Base-by-base conservation (phyloP, 1,284 basidiomycete species). In the Cryptococcus neoformans region DNA sequence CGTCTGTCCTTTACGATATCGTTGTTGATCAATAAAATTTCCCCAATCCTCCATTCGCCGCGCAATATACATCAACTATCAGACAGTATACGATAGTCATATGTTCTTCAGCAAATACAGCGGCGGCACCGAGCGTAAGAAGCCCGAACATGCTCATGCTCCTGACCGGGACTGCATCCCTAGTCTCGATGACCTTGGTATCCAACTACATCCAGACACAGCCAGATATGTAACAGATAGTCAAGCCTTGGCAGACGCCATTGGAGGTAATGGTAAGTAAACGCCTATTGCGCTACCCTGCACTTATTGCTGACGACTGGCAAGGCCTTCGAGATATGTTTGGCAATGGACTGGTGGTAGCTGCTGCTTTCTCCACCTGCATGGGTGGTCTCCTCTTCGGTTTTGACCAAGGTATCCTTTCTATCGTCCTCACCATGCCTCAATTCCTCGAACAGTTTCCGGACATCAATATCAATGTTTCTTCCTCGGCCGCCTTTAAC, bases 361-460 rank as follows among this genome's bases (percentile, higher is more conserved):
- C 55, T 7, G 58, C 51, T 34, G 53, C 60, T 3, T 21, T 65
- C 8, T 16, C n/a, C 14, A 6, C 73, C 28, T 28, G 28, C 28
- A 28, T 28, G 28, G 28, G 28, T 4, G 28, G 28, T 28, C 28
- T 28, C 28, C 28, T 28, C 28, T 28, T 28, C 28, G 28, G 28
- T 28, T 28, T 28, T 28, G 28, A 28, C 4, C 28, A 74, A 62
- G 73, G 73, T 51, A 51, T 72, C 11, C 50, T 72, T 3, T 68
- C 68, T 6, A 69, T 74, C 49, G 62, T 63, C 28, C 55, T 70
- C 2, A 62, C 63, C n/a, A 70, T 75, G 66, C 54, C 59, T 1
- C 65, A 66, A 16, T 74, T 76, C 54, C 59, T 67, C 1, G 38
- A 17, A 0, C 52, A 58, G 6, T 72, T 75, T 46, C 72, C 73